Conservation (phyloP, 1,284 basidiomycete genomes). For the Cerioporus squamosus region DNA sequence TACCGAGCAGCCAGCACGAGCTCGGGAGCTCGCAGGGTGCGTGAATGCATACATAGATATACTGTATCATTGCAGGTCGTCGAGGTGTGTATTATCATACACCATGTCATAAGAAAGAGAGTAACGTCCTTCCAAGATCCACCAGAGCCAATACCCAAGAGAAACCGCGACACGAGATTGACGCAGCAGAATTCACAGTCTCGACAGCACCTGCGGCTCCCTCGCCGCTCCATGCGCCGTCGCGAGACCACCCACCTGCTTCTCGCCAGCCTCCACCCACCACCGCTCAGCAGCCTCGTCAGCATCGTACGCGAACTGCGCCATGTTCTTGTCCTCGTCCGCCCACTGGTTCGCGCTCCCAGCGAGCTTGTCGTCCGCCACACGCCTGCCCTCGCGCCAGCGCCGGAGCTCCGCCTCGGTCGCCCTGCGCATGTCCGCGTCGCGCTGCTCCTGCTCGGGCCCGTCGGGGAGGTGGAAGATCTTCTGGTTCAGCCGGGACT, state of each 20-base stretch:
- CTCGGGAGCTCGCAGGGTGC: too few relatives aligned
- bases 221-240: neutral
- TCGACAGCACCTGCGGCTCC: neutral
- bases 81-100: too few relatives aligned
- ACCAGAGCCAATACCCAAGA: too few relatives aligned
- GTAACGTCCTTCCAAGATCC: too few relatives aligned
- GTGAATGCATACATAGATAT: too few relatives aligned
- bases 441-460: slow-evolving; percentile 53
- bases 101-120: too few relatives aligned
- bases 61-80: too few relatives aligned
- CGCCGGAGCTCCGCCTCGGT: slow-evolving; percentile 44
- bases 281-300: slow-evolving; percentile 52
- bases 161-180: too few relatives aligned
- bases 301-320: slow-evolving; percentile 55
- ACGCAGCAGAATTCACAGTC: neutral
- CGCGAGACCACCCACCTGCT: slow-evolving; percentile 1
- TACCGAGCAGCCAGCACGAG: too few relatives aligned
- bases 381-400: slow-evolving; percentile 19
- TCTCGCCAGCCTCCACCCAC: slow-evolving; percentile 44
- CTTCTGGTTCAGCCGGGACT: slow-evolving; percentile 52
- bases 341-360: slow-evolving; percentile 57
- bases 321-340: slow-evolving; percentile 47
- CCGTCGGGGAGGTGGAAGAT: slow-evolving; percentile 62
- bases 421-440: slow-evolving; percentile 52
- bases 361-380: slow-evolving; percentile 16